Evolutionary conservation across 805 yeast species (phyloP).

Genomic region (Candida gorgasii): DNA sequence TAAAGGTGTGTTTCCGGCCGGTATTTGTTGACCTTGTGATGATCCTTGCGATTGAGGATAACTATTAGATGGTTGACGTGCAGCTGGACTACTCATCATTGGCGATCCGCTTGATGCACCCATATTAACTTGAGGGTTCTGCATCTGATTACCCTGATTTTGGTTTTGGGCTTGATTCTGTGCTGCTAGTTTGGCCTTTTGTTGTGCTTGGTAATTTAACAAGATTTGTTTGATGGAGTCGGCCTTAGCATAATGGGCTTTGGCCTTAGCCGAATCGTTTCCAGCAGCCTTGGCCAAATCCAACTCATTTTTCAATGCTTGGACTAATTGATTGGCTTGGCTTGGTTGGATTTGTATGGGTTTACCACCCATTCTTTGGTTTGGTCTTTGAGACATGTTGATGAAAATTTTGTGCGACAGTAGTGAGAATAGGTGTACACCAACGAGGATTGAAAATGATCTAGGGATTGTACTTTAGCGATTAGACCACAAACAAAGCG

Average conservation of each 20-base stretch:
- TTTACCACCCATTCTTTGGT: constrained; percentile 2
- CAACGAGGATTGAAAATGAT: background rate
- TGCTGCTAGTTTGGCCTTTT: constrained; percentile 23
- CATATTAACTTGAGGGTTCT: constrained; percentile 3
- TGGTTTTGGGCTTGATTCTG: constrained; percentile 5
- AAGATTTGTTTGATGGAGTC: constrained; percentile 62
- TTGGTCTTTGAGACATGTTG: constrained; percentile 8
- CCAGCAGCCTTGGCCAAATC: constrained; percentile 66
- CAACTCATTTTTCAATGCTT: constrained; percentile 58
- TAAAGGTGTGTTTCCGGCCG: background rate
- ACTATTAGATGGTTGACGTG: constrained; percentile 4
- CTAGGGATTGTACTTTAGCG: too few species aligned
- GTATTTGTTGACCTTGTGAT: background rate
- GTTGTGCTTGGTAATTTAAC: constrained; percentile 54
- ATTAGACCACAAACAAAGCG: too few species aligned
- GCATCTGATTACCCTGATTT: constrained; percentile 10
- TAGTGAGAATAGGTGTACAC: too few species aligned
- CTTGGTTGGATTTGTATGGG: constrained; percentile 42
- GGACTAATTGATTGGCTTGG: constrained; percentile 59
- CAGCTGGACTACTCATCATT: background rate
- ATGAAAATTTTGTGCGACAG: constrained; percentile 7
- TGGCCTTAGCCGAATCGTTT: constrained; percentile 58
- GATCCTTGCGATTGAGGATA: constrained; percentile 2
- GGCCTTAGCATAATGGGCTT: constrained; percentile 62
- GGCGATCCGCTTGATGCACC: constrained; percentile 7